These are phyloP conservation scores for Haplosporangium gracile DNA, from an alignment of 192 early-diverging fungal genomes.

Conservation along the genomic window DNA sequence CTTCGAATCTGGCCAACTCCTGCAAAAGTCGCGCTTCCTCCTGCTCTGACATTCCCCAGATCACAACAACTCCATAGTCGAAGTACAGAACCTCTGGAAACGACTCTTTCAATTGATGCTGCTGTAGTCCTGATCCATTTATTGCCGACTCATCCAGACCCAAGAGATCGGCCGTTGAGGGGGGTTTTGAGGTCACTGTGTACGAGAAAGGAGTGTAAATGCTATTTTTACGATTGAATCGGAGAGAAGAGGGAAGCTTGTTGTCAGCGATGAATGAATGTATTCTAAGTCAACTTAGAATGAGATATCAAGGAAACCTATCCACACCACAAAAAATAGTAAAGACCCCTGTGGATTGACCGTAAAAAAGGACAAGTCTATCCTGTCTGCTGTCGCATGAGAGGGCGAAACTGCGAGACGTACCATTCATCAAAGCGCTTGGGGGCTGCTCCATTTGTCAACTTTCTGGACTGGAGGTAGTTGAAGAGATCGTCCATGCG, in stretches of 20 bases:
- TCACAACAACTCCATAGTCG: constrained; percentile 95
- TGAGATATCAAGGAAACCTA: constrained; percentile 8
- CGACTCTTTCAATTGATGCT: constrained; percentile 28
- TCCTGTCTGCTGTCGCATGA: neutral
- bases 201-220: constrained; percentile 69
- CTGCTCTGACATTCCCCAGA: constrained; percentile 93
- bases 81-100: constrained; percentile 87
- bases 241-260: neutral
- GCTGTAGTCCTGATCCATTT: constrained; percentile 27
- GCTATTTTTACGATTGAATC: constrained; percentile 37
- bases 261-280: neutral
- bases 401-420: neutral
- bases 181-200: constrained; percentile 56
- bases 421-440: constrained; percentile 89
- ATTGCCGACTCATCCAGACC: constrained; percentile 40
- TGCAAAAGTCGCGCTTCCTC: constrained; percentile 85
- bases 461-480: constrained; percentile 76
- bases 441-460: constrained; percentile 73
- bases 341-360: neutral
- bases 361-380: neutral
- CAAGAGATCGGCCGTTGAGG: constrained; percentile 57
- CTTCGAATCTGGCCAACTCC: constrained; percentile 80
- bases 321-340: neutral
- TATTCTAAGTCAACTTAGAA: neutral
- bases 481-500: constrained; percentile 82